Base-by-base conservation (phyloP, 2,329 filamentous ascomycete genomes). In the Elsinoe ampelina region DNA sequence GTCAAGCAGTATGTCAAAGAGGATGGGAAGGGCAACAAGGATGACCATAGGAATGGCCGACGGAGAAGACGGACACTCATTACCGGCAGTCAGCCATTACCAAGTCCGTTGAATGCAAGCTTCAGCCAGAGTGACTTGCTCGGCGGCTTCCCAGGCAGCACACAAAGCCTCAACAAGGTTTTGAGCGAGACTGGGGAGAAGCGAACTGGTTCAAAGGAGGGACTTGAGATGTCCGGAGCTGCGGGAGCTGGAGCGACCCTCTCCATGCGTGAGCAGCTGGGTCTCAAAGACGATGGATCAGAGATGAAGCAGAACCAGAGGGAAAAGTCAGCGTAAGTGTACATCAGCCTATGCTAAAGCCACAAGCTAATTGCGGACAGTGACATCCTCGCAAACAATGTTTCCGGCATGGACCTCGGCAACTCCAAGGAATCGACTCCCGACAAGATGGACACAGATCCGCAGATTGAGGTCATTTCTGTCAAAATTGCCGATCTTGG, bases 401-500 rank as follows among this genome's bases (percentile, higher is more conserved):
- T 98, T 10, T 96, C 91, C 1, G 89, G 90, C 54, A 97, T 97
- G 65, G 95, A 90, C 56, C 83, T 97, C 39, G 90, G 95, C 67
- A 95, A 90, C 13, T 76, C 80, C 2, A 74, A 75, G 66, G 78
- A 81, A 50, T 68, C 70, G 32, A 63, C 73, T 45, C 67, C 70
- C 5, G 84, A 88, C 66, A 86, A 87, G 71, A 75, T 78, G 64
- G 76, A 76, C 61, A 82, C 84, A 63, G 80, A 88, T 22, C 65
- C 73, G 32, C 67, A 70, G n/a, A 77, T 79, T 63, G 87, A 91
- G 61, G 86, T 90, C 62, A 97, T 98, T 65, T 96, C 92, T 34
- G 93, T 98, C 71, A 98, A 98, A 76, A 98, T 98, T 75, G 93
- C 93, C 41, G 93, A 98, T 76, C 77, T 98, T 57, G 93, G 93